Evolutionary conservation across 495 filamentous ascomycete species (phyloP), one percentile per base, ranked within the genome.

Genomic region (Saxophila tyrrhenica): DNA sequence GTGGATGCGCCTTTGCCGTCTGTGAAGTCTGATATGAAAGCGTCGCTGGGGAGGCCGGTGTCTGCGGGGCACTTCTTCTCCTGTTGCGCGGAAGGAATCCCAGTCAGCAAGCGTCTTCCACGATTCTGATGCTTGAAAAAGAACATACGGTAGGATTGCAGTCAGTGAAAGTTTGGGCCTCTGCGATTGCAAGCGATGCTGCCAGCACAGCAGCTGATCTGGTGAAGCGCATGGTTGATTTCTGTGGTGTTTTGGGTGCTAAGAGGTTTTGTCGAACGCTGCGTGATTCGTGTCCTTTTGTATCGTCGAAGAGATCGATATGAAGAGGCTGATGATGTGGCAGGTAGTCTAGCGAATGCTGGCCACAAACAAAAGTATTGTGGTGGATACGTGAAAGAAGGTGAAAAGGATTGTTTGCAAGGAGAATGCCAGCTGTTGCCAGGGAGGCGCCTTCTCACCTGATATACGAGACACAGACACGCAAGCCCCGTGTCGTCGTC

Each of bases 141-240:
- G n/a, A n/a, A n/a, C n/a, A n/a, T n/a, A n/a, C n/a, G n/a, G 76
- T 72, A 39, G 75, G 87, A 60, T 87, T 75, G 74, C 87, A 94
- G 22, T 69, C 62, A 13, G 84, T 86, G 44, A 59, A 79, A 25
- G 83, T 80, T 62, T 87, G 83, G 25, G 78, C 82, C 35, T 67
- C n/a, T 22, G 62, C 58, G 47, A 64, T 44, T n/a, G 64, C 22
- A 16, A 62, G 48, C 2, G 61, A 56, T 13, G 58, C 29, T 20
- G 59, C 62, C n/a, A 56, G 44, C 11, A 46, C 45, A 17, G 29
- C 39, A 20, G 46, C 51, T 16, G 52, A 51, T 29, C 20, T 52
- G 25, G 58, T 29, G 47, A 60, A 53, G 24, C 48, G 58, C 61
- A 63, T 63, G 51, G 16, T 57, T 3, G 21, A 11, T 48, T 17